phyloP scores from a whole-genome alignment of 2,329 filamentous ascomycete genomes.

The Chaetomium globosum region DNA sequence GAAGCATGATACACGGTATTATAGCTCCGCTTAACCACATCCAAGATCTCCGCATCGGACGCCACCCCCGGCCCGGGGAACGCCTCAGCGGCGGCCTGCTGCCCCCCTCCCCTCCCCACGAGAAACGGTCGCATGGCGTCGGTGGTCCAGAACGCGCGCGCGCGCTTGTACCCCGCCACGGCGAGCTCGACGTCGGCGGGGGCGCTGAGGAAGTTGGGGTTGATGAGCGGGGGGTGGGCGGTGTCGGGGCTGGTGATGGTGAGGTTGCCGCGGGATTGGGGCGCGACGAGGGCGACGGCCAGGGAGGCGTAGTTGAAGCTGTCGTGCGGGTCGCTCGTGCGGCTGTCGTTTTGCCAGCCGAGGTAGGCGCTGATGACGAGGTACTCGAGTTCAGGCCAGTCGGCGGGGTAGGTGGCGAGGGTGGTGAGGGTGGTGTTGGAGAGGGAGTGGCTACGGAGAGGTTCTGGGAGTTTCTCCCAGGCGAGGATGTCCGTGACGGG shows the following conservation, averaged over 20 bases:
- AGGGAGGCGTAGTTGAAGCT: background rate
- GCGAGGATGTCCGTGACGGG: background rate
- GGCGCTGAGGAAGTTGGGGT: background rate
- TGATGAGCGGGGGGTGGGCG: background rate
- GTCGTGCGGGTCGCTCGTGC: background rate
- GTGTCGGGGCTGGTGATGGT: background rate
- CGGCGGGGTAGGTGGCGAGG: background rate
- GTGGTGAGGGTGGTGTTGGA: background rate
- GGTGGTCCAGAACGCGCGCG: background rate
- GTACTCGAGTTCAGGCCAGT: background rate
- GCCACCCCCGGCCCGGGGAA: background rate
- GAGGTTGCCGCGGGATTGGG: background rate
- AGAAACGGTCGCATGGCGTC: background rate
- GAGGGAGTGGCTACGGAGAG: background rate
- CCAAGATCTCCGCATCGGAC: background rate
- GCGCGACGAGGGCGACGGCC: background rate
- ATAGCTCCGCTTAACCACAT: background rate
- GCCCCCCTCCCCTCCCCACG: background rate
- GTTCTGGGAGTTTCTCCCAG: background rate
- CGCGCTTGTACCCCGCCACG: background rate
- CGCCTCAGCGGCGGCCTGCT: background rate
- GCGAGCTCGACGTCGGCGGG: background rate
- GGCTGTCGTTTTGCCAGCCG: background rate
- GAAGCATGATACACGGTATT: background rate
- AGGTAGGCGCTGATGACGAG: background rate